These are phyloP conservation scores for Penicillium riverlandense DNA, from an alignment of 495 filamentous ascomycete genomes.

Conservation along the genomic window DNA sequence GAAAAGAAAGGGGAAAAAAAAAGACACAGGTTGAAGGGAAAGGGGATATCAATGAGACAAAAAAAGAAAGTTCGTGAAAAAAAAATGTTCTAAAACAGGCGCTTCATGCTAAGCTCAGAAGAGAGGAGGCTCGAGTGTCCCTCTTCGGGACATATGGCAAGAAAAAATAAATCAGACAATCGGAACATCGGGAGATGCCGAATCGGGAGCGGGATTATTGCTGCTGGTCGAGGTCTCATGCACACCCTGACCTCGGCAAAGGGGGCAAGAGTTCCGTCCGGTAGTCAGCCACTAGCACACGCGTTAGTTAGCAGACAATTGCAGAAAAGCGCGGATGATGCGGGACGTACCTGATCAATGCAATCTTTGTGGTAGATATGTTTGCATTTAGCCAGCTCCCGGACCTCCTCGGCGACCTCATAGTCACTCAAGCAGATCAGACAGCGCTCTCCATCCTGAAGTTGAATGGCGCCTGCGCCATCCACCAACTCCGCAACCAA, in stretches of 20 bases:
- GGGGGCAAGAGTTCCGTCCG: constrained; percentile 70
- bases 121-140: constrained; percentile 5
- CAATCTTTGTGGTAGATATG: constrained; percentile 70
- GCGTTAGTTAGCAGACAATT: constrained; percentile 4
- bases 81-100: constrained; percentile 17
- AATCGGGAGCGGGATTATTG: constrained; percentile 3
- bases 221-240: constrained; percentile 20
- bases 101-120: constrained; percentile 32
- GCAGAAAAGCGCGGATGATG: not conserved
- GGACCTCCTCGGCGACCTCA: constrained; percentile 54
- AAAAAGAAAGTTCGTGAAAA: constrained; percentile 20
- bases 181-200: constrained; percentile 10
- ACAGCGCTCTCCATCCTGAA: constrained; percentile 57
- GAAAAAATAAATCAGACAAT: constrained; percentile 7
- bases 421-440: constrained; percentile 69
- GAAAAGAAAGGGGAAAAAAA: not conserved
- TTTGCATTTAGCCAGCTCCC: constrained; percentile 57
- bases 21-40: constrained; percentile 12
- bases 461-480: constrained; percentile 36
- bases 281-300: constrained; percentile 63
- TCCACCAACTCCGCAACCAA: constrained; percentile 45
- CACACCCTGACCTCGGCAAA: constrained; percentile 67
- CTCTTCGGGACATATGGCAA: not conserved
- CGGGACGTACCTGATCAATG: constrained; percentile 61
- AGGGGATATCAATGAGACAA: constrained; percentile 26